These are phyloP conservation scores for Cajanus cajan DNA, from an alignment of 306 rosid genomes.

Conservation along the genomic window DNA sequence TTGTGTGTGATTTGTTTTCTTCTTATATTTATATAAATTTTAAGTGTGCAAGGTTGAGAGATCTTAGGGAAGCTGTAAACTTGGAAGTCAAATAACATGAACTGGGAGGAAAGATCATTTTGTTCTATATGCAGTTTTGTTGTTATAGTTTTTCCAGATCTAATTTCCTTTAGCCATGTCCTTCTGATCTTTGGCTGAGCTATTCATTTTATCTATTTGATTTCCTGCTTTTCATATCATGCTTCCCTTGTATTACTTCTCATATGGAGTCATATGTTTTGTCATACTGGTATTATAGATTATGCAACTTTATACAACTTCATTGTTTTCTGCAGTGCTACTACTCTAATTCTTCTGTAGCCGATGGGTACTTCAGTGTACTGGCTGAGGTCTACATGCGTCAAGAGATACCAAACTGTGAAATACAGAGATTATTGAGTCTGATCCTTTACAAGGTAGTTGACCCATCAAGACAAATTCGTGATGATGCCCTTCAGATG, in stretches of 20 bases:
- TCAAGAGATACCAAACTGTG: constrained; percentile 99
- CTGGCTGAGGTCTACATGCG: constrained; percentile 99
- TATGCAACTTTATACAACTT: constrained; percentile 27
- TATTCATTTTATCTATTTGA: neutral
- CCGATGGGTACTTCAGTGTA: constrained; percentile 99
- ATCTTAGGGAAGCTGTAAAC: neutral
- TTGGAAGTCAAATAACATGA: neutral
- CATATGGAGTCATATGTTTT: constrained; percentile 8
- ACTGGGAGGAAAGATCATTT: neutral
- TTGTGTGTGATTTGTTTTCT: neutral
- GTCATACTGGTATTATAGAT: constrained; percentile 11
- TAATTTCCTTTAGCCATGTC: neutral
- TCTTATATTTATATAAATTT: neutral
- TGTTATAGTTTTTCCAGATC: neutral
- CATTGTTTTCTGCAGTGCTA: constrained; percentile 67
- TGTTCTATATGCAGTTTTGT: neutral
- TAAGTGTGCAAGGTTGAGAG: neutral
- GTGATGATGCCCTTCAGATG: constrained; percentile 99
- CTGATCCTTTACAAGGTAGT: constrained; percentile 98
- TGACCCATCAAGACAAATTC: constrained; percentile 97
- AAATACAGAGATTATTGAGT: constrained; percentile 93
- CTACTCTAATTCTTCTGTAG: constrained; percentile 94
- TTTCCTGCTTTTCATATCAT: constrained; percentile 17
- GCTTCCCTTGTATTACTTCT: constrained; percentile 18
- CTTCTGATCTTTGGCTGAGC: neutral